Base-by-base conservation (phyloP, 169 alveolate species). In the Fabrea salina region DNA sequence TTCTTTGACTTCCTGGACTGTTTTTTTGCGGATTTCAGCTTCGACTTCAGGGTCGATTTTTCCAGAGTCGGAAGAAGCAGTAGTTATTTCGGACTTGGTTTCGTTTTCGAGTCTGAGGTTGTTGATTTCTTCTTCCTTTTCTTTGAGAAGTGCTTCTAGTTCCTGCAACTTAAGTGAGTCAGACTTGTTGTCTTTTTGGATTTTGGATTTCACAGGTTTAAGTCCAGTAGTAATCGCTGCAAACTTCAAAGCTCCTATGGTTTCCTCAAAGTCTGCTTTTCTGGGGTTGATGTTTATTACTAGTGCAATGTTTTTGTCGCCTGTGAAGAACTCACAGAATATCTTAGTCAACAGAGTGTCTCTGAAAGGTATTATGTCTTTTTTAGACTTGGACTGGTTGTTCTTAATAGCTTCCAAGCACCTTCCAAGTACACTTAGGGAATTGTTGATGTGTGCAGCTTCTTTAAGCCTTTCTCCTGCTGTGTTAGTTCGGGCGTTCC, bases 231-330 rank as follows among this genome's bases (percentile, higher is more conserved):
- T 47, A n/a, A 47, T 47, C 16, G 56, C 56, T 47, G 98, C 98
- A 75, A 92, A 96, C 78, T 92, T 92, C 49, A 94, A 89, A 25
- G 97, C 93, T 61, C 96, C 89, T 71, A 96, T 80, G 0, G 98
- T 93, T 86, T 96, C 99, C 67, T 95, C 98, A 68, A 89, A 94
- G 84, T 95, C 94, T 79, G 85, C 89, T 82, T 92, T 95, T 0
- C 97, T 96, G 3, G 98, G 98, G 7, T 96, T 93, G 8, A 94
- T 78, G 59, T 91, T 94, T 5, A 97, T 96, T 16, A 96, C 90
- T 97, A 96, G 93, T 32, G 93, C 95, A 7, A 98, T 96, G 80
- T 89, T 93, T 13, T 97, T 95, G 87, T 96, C 94, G 78, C 97
- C 98, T 56, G 96, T 97, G 11, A 94, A 80, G 25, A 96, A 92